phyloP scores from a whole-genome alignment of 73 alveolate genomes.

The Paramecium sonneborni region DNA sequence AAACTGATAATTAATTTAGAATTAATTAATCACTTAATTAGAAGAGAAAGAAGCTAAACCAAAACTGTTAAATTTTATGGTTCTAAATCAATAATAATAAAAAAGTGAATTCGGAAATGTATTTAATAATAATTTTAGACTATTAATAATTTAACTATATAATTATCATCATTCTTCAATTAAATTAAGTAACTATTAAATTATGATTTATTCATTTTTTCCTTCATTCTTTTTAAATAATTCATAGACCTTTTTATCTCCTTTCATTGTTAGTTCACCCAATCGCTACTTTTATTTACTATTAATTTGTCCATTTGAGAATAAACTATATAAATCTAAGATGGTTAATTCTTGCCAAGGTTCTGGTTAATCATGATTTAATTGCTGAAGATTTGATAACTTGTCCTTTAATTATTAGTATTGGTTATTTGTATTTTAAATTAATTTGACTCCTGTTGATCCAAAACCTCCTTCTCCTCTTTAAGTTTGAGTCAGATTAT shows the following conservation, averaged over 20 bases:
- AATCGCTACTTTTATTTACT: not conserved
- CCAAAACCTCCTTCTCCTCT: constrained; percentile 97
- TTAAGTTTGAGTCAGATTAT: constrained; percentile 78
- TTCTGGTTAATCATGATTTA: not conserved
- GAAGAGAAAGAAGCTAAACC: not conserved
- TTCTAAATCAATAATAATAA: not conserved
- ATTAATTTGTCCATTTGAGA: not conserved
- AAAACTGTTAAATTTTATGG: constrained; percentile 6
- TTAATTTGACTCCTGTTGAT: constrained; percentile 82
- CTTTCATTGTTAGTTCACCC: not conserved
- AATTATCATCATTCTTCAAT: not conserved
- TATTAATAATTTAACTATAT: not conserved
- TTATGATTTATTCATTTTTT: not conserved
- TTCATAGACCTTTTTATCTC: not conserved
- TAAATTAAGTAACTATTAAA: not conserved
- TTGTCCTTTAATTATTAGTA: not conserved
- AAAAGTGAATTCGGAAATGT: not conserved
- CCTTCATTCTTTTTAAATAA: constrained; percentile 21
- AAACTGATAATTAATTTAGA: not conserved
- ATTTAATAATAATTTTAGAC: not conserved
- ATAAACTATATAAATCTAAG: not conserved
- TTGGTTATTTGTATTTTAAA: not conserved
- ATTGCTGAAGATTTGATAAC: not conserved
- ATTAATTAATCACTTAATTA: not conserved
- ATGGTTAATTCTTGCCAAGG: constrained; percentile 18